Base-by-base conservation (phyloP, 2,329 filamentous ascomycete species). In the Fusarium verrucosum region DNA sequence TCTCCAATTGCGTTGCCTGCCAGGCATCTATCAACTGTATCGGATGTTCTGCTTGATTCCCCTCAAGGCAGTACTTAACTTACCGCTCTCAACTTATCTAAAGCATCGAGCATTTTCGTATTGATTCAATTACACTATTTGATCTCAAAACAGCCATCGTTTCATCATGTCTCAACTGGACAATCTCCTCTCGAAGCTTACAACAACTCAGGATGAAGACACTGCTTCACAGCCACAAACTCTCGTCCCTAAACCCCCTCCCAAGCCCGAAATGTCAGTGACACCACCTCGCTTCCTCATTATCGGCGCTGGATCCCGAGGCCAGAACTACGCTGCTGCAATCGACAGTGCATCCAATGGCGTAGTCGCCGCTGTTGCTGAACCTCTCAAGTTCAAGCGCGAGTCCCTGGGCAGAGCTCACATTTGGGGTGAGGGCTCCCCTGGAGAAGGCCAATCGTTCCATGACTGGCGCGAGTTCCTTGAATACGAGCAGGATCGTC, bases 231-330 rank as follows among this genome's bases (percentile, higher is more conserved):
- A 73, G 62, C 59, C 28, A 30, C 25, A 45, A 63, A 76, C 58
- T 59, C 70, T 54, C 49, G 50, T 51, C 42, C 43, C 66, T 22
- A 58, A 52, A 36, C 72, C 78, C 7, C 78, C 78, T 19, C 78
- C 78, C 10, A 80, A 77, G 41, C 81, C 81, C 10, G 73, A 78
- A 38, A 76, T 79, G 73, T 84, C 85, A 4, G 73, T 76, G 7
- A 78, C 73, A 28, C 83, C 86, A 22, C 86, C 88, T 4, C 87
- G 89, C 46, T 87, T 96, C 71, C 82, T 96, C 52, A 85, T 96
- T 71, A 89, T 96, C 68, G 93, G 93, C 19, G 92, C 92, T 9
- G 92, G 93, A 30, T 92, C 90, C 43, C 88, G 93, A 32, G 93
- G 93, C 14, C 83, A 85, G 47, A 85, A 87, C 26, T 96, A 96